phyloP scores from a whole-genome alignment of 306 rosid species.

The Malus sylvestris region DNA sequence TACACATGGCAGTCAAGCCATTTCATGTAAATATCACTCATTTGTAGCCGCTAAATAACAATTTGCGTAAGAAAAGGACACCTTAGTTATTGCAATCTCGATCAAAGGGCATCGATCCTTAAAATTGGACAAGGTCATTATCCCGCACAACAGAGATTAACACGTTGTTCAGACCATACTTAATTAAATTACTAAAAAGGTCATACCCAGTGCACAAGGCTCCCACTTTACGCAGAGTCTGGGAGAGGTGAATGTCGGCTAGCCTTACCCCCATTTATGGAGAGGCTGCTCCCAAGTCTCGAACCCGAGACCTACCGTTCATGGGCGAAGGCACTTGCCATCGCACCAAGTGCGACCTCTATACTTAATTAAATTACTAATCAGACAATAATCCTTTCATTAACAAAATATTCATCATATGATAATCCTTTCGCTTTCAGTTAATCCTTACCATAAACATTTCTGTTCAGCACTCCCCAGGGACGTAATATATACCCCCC shows the following conservation, averaged over 20 bases:
- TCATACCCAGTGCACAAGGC: too few relatives aligned
- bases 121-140: background rate
- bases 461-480: background rate
- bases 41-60: too few relatives aligned
- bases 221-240: too few relatives aligned
- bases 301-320: too few relatives aligned
- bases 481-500: too few relatives aligned
- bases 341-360: too few relatives aligned
- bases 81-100: background rate
- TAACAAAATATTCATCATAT: background rate
- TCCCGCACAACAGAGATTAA: background rate
- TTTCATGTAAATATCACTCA: too few relatives aligned
- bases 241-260: too few relatives aligned
- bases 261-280: too few relatives aligned
- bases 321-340: too few relatives aligned
- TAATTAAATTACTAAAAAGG: background rate
- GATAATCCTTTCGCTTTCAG: background rate
- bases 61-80: background rate
- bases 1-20: too few relatives aligned
- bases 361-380: background rate
- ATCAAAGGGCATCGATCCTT: conserved; percentile 2
- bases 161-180: background rate
- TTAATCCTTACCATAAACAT: background rate
- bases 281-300: too few relatives aligned
- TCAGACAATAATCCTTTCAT: background rate